Base-by-base conservation (phyloP, 345 rosid genomes). In the Xanthoceras sorbifolium region DNA sequence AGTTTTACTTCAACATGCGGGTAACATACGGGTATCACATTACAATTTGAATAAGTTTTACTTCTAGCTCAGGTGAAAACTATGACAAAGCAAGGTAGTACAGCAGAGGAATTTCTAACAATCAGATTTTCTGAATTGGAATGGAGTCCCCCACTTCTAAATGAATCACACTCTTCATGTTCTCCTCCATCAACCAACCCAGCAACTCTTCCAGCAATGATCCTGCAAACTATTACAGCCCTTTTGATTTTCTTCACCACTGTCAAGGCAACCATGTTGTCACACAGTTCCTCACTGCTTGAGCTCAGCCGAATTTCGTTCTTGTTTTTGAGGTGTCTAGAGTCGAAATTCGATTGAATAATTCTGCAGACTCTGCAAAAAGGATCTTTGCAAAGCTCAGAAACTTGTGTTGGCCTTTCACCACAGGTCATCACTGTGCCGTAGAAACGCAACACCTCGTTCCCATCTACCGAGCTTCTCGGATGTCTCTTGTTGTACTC, bases 81-180 rank as follows among this genome's bases (percentile, higher is more conserved):
- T 72, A 84, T 72, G 79, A 82, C 84, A 76, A 90, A 85, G 72
- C 92, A 87, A 17, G 90, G 86, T 64, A 82, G 85, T 26, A 83
- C 64, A 64, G 90, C 90, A 73, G 75, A 46, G 0, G 84, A 84
- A 76, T 85, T 75, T 67, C 66, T 70, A 62, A 85, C 79, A 46
- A 73, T 73, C 81, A 84, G 54, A 72, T 60, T 69, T 61, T 78
- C 79, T 5, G 64, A 65, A 25, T 64, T 79, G 26, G 62, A 32
- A 28, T 32, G 15, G 9, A 22, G 67, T 3, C 74, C 79, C 38
- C 72, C 68, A 12, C 17, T 46, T 26, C 71, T 77, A 54, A 42
- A 55, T 9, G 81, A 68, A 55, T 81, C 79, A 28, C 20, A 61
- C 31, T 73, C 79, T 72, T 64, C 81, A 29, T 42, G 23, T 67